Evolutionary conservation across 345 rosid genomes (phyloP).

Genomic region (Mallotus nudiflorus): DNA sequence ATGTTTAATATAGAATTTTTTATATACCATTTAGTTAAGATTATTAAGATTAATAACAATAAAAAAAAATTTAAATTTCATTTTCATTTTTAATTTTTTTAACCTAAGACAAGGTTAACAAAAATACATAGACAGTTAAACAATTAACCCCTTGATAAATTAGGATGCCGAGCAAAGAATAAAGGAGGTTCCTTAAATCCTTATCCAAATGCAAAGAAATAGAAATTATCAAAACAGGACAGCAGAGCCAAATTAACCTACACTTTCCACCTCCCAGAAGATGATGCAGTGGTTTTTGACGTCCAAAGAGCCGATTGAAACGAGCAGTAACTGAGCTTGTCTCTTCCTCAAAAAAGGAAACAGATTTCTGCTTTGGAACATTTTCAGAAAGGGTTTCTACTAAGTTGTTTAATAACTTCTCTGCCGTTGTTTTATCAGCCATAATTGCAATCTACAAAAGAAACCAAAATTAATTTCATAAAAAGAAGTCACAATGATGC

Average conservation of each 20-base stretch:
- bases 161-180: no score
- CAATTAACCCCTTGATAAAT: no score
- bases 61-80: no score
- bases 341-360: conserved; percentile 64
- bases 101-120: no score
- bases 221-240: neutral
- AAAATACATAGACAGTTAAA: no score
- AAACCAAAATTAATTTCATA: neutral
- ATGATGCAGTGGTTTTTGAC: conserved; percentile 71
- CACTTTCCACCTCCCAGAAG: conserved; percentile 93
- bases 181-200: no score
- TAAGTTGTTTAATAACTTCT: conserved; percentile 50
- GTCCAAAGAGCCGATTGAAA: conserved; percentile 73
- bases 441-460: conserved; percentile 43
- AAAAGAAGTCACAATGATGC: neutral
- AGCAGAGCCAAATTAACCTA: conserved; percentile 22
- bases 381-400: conserved; percentile 63
- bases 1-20: no score
- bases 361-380: conserved; percentile 61
- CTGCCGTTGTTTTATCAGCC: conserved; percentile 73
- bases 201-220: no score
- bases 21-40: no score
- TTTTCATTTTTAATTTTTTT: no score
- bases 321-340: conserved; percentile 47
- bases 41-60: no score